phyloP scores from a whole-genome alignment of 2,329 filamentous ascomycete species.

The Colletotrichum neosansevieriae region DNA sequence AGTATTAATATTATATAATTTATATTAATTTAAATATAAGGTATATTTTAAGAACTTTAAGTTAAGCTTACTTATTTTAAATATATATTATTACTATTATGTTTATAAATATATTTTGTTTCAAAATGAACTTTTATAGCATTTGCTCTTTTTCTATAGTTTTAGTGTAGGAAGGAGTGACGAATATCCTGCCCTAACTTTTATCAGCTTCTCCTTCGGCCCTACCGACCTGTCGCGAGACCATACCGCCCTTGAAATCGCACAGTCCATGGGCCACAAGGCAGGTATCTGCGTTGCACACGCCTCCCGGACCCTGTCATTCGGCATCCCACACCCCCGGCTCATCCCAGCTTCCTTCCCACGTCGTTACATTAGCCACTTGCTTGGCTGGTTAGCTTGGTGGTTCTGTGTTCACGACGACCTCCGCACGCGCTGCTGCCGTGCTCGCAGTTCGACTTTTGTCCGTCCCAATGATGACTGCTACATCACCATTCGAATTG shows the following conservation, averaged over 20 bases:
- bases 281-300: slow-evolving; percentile 6
- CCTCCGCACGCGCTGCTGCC: slow-evolving; percentile 2
- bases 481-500: background rate
- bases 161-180: too few species aligned
- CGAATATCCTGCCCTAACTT: too few species aligned
- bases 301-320: slow-evolving; percentile 15
- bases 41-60: too few species aligned
- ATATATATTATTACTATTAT: too few species aligned
- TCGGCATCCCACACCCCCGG: slow-evolving; percentile 25
- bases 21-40: too few species aligned
- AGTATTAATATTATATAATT: too few species aligned
- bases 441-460: background rate
- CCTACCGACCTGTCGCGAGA: slow-evolving; percentile 17
- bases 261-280: slow-evolving; percentile 4
- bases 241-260: slow-evolving; percentile 17
- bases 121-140: too few species aligned
- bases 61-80: too few species aligned
- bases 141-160: too few species aligned
- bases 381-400: slow-evolving; percentile 26
- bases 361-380: slow-evolving; percentile 32
- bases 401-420: background rate
- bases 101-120: too few species aligned
- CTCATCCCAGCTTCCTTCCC: slow-evolving; percentile 29
- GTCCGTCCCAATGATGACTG: slow-evolving; percentile 9
- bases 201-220: slow-evolving; percentile 34